Percentiles rank a stretch among this genome's conserved stretches.
Evolutionary conservation across 2,329 filamentous ascomycete genomes (phyloP).

Genomic region (Aspergillus sp.): DNA sequence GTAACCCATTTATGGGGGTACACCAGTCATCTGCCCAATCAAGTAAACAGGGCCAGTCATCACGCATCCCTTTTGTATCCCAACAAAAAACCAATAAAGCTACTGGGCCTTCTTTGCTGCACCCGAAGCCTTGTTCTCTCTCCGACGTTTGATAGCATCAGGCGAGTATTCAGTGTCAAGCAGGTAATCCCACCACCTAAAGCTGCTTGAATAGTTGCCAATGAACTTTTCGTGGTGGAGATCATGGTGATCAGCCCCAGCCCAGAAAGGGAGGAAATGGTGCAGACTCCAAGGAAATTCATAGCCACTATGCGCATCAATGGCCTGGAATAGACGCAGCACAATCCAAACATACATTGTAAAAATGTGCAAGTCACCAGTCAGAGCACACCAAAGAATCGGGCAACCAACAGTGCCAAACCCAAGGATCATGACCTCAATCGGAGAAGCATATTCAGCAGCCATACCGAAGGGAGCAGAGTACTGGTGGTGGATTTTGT

Average conservation of each 20-base stretch:
- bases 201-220: slow-evolving; percentile 95
- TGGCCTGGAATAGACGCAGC: slow-evolving; percentile 89
- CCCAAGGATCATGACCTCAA: slow-evolving; percentile 92
- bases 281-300: slow-evolving; percentile 97
- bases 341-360: slow-evolving; percentile 99
- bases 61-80: background rate
- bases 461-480: slow-evolving; percentile 94
- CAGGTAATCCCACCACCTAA: slow-evolving; percentile 97
- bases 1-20: too few species aligned
- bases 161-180: slow-evolving; percentile 90
- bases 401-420: slow-evolving; percentile 79
- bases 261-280: slow-evolving; percentile 96
- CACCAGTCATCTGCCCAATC: too few species aligned
- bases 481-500: slow-evolving; percentile 99
- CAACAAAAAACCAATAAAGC: background rate
- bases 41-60: background rate
- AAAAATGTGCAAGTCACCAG: slow-evolving; percentile 83
- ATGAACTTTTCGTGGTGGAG: slow-evolving; percentile 98
- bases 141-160: slow-evolving; percentile 77
- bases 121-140: slow-evolving; percentile 50
- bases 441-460: slow-evolving; percentile 94
- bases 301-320: slow-evolving; percentile 95
- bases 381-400: slow-evolving; percentile 77
- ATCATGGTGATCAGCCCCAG: slow-evolving; percentile 93
- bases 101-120: slow-evolving; percentile 23